These are phyloP conservation scores for Crepidotus variabilis DNA, from an alignment of 768 basidiomycete genomes.

Conservation along the genomic window DNA sequence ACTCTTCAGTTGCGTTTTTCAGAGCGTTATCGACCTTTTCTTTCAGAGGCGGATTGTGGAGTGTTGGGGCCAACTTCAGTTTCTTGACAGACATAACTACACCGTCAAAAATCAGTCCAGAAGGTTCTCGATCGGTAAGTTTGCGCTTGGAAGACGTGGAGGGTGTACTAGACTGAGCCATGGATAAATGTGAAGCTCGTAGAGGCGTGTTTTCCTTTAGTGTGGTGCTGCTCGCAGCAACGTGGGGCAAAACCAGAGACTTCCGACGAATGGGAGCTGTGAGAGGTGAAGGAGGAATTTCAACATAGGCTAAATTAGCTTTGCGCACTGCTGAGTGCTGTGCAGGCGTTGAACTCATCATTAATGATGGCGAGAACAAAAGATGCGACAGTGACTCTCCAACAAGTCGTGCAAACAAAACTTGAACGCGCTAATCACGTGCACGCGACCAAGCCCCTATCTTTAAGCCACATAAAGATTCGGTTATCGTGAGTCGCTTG, in stretches of 20 bases:
- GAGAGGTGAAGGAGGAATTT: conserved; percentile 51
- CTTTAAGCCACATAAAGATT: neutral
- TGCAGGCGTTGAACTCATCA: conserved; percentile 25
- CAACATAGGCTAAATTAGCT: conserved; percentile 50
- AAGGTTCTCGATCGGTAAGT: conserved; percentile 31
- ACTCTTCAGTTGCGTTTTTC: conserved; percentile 25
- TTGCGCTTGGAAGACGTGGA: conserved; percentile 47
- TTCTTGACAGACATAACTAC: conserved; percentile 27
- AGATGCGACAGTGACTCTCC: conserved; percentile 13
- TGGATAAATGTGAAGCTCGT: conserved; percentile 20
- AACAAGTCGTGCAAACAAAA: conserved; percentile 15
- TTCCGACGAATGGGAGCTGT: conserved; percentile 22
- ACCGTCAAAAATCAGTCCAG: conserved; percentile 12
- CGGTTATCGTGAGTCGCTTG: neutral
- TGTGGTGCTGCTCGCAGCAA: conserved; percentile 21
- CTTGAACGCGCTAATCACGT: conserved; percentile 31
- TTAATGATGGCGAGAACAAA: conserved; percentile 14
- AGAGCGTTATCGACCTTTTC: conserved; percentile 26
- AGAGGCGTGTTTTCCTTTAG: conserved; percentile 47
- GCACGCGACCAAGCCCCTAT: conserved; percentile 3
- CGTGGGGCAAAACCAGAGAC: conserved; percentile 16
- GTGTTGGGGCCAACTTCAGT: conserved; percentile 20
- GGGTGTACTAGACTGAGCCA: conserved; percentile 16
- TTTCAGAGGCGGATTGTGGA: conserved; percentile 18
- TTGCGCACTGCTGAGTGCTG: conserved; percentile 24